Evolutionary conservation across 225 moss, liverwort and hornwort species (phyloP).

Genomic region (Polytrichum commune): DNA sequence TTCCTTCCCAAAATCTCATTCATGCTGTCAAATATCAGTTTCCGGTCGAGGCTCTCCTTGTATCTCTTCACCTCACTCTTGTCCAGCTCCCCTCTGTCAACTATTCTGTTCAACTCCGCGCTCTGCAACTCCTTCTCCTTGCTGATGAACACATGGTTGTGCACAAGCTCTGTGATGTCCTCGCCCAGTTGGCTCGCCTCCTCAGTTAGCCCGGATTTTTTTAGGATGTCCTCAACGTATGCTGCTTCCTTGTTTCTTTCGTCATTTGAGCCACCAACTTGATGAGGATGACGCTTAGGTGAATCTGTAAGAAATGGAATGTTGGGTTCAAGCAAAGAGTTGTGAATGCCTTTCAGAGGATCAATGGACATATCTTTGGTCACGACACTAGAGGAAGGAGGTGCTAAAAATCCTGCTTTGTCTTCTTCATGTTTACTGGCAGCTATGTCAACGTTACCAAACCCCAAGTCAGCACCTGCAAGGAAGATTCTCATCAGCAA

Average conservation of each 20-base stretch:
- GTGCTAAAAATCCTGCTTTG: constrained; percentile 16
- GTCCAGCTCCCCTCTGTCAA: constrained; percentile 42
- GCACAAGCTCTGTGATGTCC: constrained; percentile 34
- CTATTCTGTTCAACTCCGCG: constrained; percentile 36
- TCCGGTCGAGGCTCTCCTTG: constrained; percentile 51
- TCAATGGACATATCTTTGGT: constrained; percentile 19
- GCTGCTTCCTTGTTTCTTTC: constrained; percentile 19
- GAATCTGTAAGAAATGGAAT: constrained; percentile 5
- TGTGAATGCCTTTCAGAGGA: constrained; percentile 31
- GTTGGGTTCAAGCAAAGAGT: constrained; percentile 21
- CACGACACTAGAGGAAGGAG: constrained; percentile 10
- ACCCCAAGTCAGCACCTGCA: constrained; percentile 15
- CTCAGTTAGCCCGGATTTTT: constrained; percentile 23
- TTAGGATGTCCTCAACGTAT: constrained; percentile 36
- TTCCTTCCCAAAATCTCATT: constrained; percentile 52
- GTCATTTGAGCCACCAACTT: background rate
- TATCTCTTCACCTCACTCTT: constrained; percentile 47
- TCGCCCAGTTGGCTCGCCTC: constrained; percentile 4
- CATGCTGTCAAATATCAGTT: constrained; percentile 49
- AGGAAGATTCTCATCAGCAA: background rate
- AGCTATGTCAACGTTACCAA: constrained; percentile 3
- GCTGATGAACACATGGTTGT: constrained; percentile 43
- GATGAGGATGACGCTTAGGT: background rate
- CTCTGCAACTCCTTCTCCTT: constrained; percentile 53
- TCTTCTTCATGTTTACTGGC: background rate